These are phyloP conservation scores for Petrea volubilis DNA, from an alignment of 257 asterid genomes.

Conservation along the genomic window DNA sequence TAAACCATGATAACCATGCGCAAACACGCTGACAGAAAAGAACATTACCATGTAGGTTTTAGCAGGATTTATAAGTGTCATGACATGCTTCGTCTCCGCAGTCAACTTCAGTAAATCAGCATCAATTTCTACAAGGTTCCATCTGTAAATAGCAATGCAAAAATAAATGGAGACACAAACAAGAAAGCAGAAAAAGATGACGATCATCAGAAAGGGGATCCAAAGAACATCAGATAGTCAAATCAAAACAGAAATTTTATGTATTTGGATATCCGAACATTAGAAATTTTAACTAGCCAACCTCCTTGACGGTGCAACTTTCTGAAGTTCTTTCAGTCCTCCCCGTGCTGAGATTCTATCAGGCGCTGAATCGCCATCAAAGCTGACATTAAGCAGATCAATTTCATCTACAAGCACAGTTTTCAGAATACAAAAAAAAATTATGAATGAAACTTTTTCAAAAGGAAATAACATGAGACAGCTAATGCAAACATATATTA, in stretches of 20 bases:
- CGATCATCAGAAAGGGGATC: not conserved
- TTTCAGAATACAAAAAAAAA: conserved; percentile 26
- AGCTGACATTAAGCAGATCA: conserved; percentile 94
- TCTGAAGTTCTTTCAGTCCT: conserved; percentile 85
- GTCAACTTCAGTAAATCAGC: conserved; percentile 73
- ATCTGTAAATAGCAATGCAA: conserved; percentile 52
- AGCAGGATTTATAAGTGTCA: conserved; percentile 84
- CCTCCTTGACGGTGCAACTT: conserved; percentile 79
- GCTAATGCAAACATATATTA: conserved; percentile 5
- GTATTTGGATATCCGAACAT: not conserved
- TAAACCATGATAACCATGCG: no score
- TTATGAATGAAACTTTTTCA: conserved; percentile 5
- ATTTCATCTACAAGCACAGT: conserved; percentile 64
- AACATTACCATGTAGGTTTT: conserved; percentile 86
- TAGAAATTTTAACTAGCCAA: conserved; percentile 20
- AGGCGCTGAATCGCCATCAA: conserved; percentile 87
- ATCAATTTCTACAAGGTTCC: conserved; percentile 95
- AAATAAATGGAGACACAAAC: not conserved
- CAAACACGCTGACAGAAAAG: not conserved
- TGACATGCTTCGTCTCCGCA: conserved; percentile 77
- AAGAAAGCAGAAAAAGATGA: not conserved
- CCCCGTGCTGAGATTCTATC: conserved; percentile 90
- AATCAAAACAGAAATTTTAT: not conserved
- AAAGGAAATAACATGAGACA: not conserved
- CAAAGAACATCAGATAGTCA: not conserved